Percentiles rank a stretch among this genome's conserved stretches.
phyloP scores from a whole-genome alignment of 1,284 basidiomycete species.

The Sporisorium graminicola region DNA sequence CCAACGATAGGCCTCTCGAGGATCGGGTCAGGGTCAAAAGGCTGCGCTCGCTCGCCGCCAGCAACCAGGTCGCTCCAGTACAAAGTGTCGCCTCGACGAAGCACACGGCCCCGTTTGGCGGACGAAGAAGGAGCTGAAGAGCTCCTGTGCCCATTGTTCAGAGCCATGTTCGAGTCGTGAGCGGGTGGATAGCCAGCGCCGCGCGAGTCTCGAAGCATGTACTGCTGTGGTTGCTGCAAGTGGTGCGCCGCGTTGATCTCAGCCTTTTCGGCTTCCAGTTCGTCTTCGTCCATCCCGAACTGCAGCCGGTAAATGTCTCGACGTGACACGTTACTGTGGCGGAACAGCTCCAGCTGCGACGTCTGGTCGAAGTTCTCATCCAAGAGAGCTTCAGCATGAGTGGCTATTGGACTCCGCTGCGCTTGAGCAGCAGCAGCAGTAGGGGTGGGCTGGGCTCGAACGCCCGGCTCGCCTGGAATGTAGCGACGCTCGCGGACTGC shows the following conservation, averaged over 20 bases:
- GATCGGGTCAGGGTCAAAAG: conserved; percentile 59
- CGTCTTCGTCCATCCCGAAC: conserved; percentile 30
- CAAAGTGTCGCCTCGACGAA: conserved; percentile 78
- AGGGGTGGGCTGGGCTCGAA: conserved; percentile 66
- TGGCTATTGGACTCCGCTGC: conserved; percentile 8
- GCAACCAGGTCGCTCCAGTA: conserved; percentile 83
- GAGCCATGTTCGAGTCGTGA: neutral
- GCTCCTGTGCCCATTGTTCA: conserved; percentile 2
- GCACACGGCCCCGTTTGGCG: conserved; percentile 53
- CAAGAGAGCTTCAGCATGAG: conserved; percentile 13
- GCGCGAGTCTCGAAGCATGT: conserved; percentile 21
- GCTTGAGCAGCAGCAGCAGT: conserved; percentile 17
- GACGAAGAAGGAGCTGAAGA: neutral
- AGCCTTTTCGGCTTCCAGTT: conserved; percentile 49
- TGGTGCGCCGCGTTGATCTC: conserved; percentile 24
- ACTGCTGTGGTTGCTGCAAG: conserved; percentile 23
- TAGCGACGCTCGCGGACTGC: conserved; percentile 79
- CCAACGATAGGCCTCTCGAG: conserved; percentile 57
- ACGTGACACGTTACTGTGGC: conserved; percentile 33
- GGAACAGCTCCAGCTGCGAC: conserved; percentile 26
- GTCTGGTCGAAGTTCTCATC: conserved; percentile 11
- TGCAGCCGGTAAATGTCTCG: conserved; percentile 35
- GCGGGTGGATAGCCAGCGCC: conserved; percentile 1
- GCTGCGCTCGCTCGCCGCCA: conserved; percentile 75
- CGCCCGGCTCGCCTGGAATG: conserved; percentile 78